These are phyloP conservation scores for Cochlearia excelsa DNA, from an alignment of 345 rosid genomes.

Conservation along the genomic window DNA sequence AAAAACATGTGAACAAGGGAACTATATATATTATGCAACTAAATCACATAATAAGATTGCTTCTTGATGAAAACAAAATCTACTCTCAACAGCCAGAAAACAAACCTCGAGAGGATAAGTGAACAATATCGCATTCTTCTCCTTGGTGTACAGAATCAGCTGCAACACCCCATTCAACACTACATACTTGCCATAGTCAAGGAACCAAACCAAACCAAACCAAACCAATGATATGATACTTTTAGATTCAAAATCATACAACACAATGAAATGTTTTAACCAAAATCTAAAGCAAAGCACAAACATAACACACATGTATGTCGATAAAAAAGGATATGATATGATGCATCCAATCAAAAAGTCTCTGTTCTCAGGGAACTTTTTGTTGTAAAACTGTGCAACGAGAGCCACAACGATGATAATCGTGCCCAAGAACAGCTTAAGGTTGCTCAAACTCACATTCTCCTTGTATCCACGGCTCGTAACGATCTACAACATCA, in stretches of 20 bases:
- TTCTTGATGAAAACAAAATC: not conserved
- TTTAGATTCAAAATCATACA: too few species aligned
- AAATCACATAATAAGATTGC: slow-evolving; percentile 1
- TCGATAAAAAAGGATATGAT: slow-evolving; percentile 66
- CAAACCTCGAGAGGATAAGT: slow-evolving; percentile 88
- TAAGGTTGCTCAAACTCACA: slow-evolving; percentile 79
- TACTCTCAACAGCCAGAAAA: slow-evolving; percentile 14
- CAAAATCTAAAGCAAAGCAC: slow-evolving; percentile 5
- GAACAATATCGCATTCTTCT: slow-evolving; percentile 85
- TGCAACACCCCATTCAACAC: slow-evolving; percentile 79
- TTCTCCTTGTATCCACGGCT: slow-evolving; percentile 83
- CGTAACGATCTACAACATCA: slow-evolving; percentile 55
- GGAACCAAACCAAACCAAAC: slow-evolving; percentile 24
- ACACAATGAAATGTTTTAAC: not conserved
- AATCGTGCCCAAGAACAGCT: slow-evolving; percentile 61
- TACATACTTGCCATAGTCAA: slow-evolving; percentile 88
- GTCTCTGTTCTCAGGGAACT: slow-evolving; percentile 87
- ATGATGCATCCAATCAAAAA: slow-evolving; percentile 82
- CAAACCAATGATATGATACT: too few species aligned
- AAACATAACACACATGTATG: too few species aligned
- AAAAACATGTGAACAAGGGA: not conserved
- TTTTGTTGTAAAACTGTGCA: slow-evolving; percentile 98
- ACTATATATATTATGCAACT: not conserved
- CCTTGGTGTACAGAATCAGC: slow-evolving; percentile 78
- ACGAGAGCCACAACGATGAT: slow-evolving; percentile 75